Percentiles rank a stretch among this genome's conserved stretches.
Evolutionary conservation across 2,329 filamentous ascomycete species (phyloP).

Genomic region (Trichoderma atrobrunneum): DNA sequence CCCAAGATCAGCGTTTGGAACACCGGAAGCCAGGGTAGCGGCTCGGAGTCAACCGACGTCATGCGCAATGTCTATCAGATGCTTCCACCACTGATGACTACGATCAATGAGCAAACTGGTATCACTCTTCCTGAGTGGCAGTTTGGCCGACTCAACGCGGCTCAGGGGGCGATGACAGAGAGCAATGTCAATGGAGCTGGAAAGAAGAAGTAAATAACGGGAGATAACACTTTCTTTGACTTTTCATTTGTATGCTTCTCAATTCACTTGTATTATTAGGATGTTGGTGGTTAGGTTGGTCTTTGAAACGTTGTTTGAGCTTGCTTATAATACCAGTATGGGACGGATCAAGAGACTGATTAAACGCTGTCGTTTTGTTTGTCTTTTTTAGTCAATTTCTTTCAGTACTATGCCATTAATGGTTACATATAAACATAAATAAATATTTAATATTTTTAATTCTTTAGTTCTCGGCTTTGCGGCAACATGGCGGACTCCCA

Average conservation of each 20-base stretch:
- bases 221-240: not conserved
- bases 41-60: slow-evolving; percentile 51
- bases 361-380: not conserved
- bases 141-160: slow-evolving; percentile 48
- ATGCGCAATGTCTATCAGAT: slow-evolving; percentile 83
- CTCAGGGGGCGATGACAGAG: slow-evolving; percentile 32
- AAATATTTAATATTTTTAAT: not conserved
- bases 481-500: not conserved
- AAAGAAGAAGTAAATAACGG: not conserved
- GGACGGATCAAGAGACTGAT: not conserved
- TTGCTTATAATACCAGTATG: not conserved
- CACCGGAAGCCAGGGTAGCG: slow-evolving; percentile 51
- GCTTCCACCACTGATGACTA: slow-evolving; percentile 76
- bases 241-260: not conserved
- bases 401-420: not conserved
- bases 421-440: not conserved
- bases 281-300: not conserved
- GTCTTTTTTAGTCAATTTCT: not conserved
- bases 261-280: not conserved
- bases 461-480: not conserved
- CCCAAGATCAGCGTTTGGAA: slow-evolving; percentile 94
- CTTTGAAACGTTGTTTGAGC: not conserved
- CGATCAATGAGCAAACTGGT: slow-evolving; percentile 86
- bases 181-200: slow-evolving; percentile 16
- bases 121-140: slow-evolving; percentile 78